Evolutionary conservation across 192 early-diverging fungal genomes (phyloP), one percentile per base, ranked within the genome.

Genomic region (Physocladia obscura): DNA sequence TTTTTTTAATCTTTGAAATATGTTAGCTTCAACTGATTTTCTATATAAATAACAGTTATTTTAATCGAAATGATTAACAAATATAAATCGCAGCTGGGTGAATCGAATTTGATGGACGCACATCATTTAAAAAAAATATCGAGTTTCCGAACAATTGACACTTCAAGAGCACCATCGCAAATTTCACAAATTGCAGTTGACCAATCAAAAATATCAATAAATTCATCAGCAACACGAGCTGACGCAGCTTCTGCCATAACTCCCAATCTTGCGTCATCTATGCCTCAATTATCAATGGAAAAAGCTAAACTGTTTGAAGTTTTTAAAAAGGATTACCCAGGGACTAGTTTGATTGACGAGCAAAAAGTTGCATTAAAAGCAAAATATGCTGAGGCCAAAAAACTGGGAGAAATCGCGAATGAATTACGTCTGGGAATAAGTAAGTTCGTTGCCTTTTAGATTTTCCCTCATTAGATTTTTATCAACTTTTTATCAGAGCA

Each of bases 231-330:
- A 19, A 15, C 59, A 19, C 47, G 19, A 77, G 13, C 26, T 13
- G 4, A 5, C n/a, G 4, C 31, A 13, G 2, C 54, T 15, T 22
- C 54, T 55, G 17, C 26, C 17, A 51, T 29, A 29, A 38, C 63
- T 31, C 60, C 70, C 4, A 73, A 73, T 17, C 49, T 55, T 8
- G 59, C 50, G 17, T 59, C 51, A 24, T 57, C 64, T 39, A 60
- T 77, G 5, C 79, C 80, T 4, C 70, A 67, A 29, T 63, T 83
- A 2, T 76, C 81, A 17, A 55, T 70, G 19, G 87, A 88, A 67
- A 88, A 86, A 37, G 82, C 83, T 5, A 79, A 79, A 59, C 80
- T 84, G 26, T 86, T 87, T 67, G 83, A 88, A 60, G 73, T 76
- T 17, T 87, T 87, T 67, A 80, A 79, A 34, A 22, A 49, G 27